Base-by-base conservation (phyloP, 164 flowering plant species). In the Vitis rupestris region DNA sequence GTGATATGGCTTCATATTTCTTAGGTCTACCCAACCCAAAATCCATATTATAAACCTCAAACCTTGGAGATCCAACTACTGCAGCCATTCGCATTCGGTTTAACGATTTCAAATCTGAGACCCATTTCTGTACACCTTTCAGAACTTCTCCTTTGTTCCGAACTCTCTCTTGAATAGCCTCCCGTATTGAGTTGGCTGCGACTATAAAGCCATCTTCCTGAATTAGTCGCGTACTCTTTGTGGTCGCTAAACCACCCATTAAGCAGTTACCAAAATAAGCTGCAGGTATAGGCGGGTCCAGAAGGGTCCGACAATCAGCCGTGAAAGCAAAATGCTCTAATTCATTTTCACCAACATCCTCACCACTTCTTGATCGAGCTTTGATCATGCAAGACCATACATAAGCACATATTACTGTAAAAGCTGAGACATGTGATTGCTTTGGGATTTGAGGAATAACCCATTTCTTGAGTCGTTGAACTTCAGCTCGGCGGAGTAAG, bases 11-110 rank as follows among this genome's bases (percentile, higher is more conserved):
- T 51, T 83, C 87, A 10, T 51, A 53, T 68, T 84, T 87, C 49
- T 53, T 75, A 0, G 89, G 86, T 62, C 57, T 82, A 4, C 92
- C 90, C 82, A 82, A 86, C 10, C 94, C 94, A 52, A 83, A 90
- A 77, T 90, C 87, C 15, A 69, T 73, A 7, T 73, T 78, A 59
- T 90, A 90, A 4, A 67, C 55, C 2, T 53, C 61, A 4, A 83
- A 64, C 65, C 66, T 78, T 8, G 87, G 82, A 14, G 90, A 83
- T 7, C 94, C 88, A 3, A 85, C 80, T 9, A 84, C 80, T 10
- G 53, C 27, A 23, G 27, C 5, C 44, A 37, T 37, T 37, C 44
- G 44, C 44, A 6, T 3, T 37, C 44, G 44, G 44, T 37, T 37
- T 6, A 37, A 37, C 7, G 44, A 37, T 6, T 37, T 9, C 14